Evolutionary conservation across 2,329 filamentous ascomycete genomes (phyloP).

Genomic region (Myriosclerotinia curreyana): DNA sequence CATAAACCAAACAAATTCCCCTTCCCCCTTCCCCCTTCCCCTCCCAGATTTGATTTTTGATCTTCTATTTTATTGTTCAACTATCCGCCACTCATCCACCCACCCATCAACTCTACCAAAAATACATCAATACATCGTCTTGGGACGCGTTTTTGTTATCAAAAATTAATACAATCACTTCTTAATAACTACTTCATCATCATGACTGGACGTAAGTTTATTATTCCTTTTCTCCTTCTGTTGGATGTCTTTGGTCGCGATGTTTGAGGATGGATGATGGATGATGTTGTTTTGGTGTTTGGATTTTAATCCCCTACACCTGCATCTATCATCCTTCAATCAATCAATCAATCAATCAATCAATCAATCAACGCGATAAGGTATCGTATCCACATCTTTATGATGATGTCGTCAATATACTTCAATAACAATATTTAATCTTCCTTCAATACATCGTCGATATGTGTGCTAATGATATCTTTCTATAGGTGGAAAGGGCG

Average conservation of each 20-base stretch:
- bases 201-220: conserved; percentile 56
- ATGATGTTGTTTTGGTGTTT: conserved; percentile 16
- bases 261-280: neutral
- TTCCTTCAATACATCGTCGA: conserved; percentile 54
- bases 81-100: neutral
- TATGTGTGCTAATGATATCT: neutral
- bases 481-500: conserved; percentile 54
- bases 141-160: conserved; percentile 25
- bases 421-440: conserved; percentile 1
- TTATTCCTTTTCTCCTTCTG: conserved; percentile 36
- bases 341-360: too few species aligned
- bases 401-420: conserved; percentile 12
- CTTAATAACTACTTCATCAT: conserved; percentile 45
- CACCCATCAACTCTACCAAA: neutral
- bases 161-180: conserved; percentile 29
- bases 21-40: too few species aligned
- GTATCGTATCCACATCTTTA: conserved; percentile 10
- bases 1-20: conserved; percentile 17
- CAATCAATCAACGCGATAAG: conserved; percentile 21
- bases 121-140: conserved; percentile 26
- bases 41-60: neutral
- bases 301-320: too few species aligned
- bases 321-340: too few species aligned
- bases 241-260: conserved; percentile 21
- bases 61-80: conserved; percentile 22